A percentile compares a stretch with the other conserved stretches of the same genome.
phyloP scores from a whole-genome alignment of 202 grass and related monocot genomes.

The Elaeis oleifera region DNA sequence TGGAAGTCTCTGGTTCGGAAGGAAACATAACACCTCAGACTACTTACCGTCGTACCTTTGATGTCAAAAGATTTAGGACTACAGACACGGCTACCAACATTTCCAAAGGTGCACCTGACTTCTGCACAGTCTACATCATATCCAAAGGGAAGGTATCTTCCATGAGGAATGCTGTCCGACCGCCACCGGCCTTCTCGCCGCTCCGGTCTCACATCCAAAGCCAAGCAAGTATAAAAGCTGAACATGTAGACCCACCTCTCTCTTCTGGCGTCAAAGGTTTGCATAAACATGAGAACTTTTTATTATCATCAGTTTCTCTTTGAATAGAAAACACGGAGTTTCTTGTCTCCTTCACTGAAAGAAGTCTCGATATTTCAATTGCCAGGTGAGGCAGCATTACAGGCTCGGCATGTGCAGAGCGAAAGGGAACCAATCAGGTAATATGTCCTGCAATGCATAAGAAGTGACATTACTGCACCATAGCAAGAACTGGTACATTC shows the following conservation, averaged over 20 bases:
- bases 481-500: background rate
- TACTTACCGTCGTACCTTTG: background rate
- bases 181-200: constrained; percentile 18
- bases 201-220: constrained; percentile 30
- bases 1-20: background rate
- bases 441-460: background rate
- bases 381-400: constrained; percentile 27
- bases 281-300: background rate
- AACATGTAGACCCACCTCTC: constrained; percentile 12
- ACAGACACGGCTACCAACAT: constrained; percentile 18
- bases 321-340: background rate
- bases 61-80: constrained; percentile 25
- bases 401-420: constrained; percentile 16
- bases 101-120: constrained; percentile 25
- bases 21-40: background rate
- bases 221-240: constrained; percentile 23
- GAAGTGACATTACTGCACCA: constrained; percentile 19
- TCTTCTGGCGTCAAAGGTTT: constrained; percentile 28
- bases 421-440: constrained; percentile 34
- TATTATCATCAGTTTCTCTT: background rate
- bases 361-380: background rate
- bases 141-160: constrained; percentile 31
- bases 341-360: background rate
- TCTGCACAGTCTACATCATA: constrained; percentile 37
- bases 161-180: constrained; percentile 15